Conservation (phyloP, 2,329 filamentous ascomycete genomes). For the Orbilia brochopaga region DNA sequence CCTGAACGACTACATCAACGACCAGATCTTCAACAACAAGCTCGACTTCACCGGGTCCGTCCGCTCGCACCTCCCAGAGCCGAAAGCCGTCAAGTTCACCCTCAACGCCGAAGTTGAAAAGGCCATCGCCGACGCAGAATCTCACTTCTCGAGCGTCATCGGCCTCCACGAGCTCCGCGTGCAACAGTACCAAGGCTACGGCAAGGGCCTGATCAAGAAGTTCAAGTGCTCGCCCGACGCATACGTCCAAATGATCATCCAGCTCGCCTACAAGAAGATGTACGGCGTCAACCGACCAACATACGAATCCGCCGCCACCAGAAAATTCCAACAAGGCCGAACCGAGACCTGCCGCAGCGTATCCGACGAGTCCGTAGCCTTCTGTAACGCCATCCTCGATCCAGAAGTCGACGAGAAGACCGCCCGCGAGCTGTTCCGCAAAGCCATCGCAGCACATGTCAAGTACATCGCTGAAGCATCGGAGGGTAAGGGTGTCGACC, state of each 20-base stretch:
- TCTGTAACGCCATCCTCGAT: conserved; percentile 86
- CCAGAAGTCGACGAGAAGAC: conserved; percentile 68
- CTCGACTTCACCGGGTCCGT: conserved; percentile 82
- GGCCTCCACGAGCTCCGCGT: conserved; percentile 87
- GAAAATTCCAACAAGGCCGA: conserved; percentile 93
- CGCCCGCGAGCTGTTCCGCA: conserved; percentile 76
- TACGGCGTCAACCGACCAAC: conserved; percentile 97
- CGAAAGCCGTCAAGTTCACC: conserved; percentile 76
- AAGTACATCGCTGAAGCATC: conserved; percentile 89
- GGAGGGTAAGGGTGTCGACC: conserved; percentile 91
- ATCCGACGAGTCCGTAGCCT: conserved; percentile 87
- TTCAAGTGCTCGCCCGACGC: conserved; percentile 98
- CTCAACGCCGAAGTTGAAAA: conserved; percentile 74
- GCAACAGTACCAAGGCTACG: conserved; percentile 95
- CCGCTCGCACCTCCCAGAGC: conserved; percentile 83
- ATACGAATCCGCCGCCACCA: conserved; percentile 93
- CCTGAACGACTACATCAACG: conserved; percentile 91
- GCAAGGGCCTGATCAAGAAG: conserved; percentile 98
- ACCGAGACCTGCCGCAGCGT: conserved; percentile 95
- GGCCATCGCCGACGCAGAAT: conserved; percentile 78
- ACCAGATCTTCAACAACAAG: conserved; percentile 90
- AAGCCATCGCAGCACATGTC: conserved; percentile 79
- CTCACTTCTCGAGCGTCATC: conserved; percentile 82
- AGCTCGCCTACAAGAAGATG: conserved; percentile 98
- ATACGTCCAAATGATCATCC: conserved; percentile 98